phyloP scores from a whole-genome alignment of 2,329 filamentous ascomycete genomes.

The Scedosporium boydii region DNA sequence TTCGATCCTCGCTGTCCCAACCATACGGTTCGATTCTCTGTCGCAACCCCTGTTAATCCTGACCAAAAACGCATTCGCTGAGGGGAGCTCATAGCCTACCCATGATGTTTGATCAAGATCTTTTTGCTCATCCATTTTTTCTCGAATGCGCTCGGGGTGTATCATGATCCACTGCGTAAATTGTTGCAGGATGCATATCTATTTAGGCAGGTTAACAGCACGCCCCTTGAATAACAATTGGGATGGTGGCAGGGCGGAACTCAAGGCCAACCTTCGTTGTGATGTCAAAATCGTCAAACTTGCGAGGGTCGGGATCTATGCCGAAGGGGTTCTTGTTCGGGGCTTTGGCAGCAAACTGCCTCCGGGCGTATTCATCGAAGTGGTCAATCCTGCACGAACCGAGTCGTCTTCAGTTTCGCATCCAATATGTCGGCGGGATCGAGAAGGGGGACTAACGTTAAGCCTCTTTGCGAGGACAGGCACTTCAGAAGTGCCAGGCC shows the following conservation, averaged over 20 bases:
- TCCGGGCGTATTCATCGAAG: constrained; percentile 87
- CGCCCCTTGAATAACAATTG: not conserved
- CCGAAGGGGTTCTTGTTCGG: constrained; percentile 79
- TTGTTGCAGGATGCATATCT: constrained; percentile 74
- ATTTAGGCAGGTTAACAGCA: not conserved
- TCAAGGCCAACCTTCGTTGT: constrained; percentile 58
- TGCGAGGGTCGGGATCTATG: constrained; percentile 58
- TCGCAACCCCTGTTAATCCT: constrained; percentile 12
- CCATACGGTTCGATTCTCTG: constrained; percentile 74
- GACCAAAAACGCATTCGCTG: not conserved
- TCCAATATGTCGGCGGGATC: not conserved
- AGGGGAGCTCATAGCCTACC: constrained; percentile 48
- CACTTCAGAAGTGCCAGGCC: constrained; percentile 83
- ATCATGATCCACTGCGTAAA: constrained; percentile 83
- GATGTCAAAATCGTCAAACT: constrained; percentile 73
- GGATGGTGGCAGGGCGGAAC: not conserved
- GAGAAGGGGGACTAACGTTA: constrained; percentile 57
- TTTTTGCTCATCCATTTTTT: constrained; percentile 73
- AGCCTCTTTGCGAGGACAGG: constrained; percentile 83
- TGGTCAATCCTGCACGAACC: constrained; percentile 56
- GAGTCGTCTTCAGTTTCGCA: not conserved
- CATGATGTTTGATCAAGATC: constrained; percentile 75
- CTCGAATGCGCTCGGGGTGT: constrained; percentile 77
- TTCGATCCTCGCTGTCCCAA: constrained; percentile 79
- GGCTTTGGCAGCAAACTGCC: constrained; percentile 78